phyloP scores from a whole-genome alignment of 768 basidiomycete genomes.

The Collybia sordida region DNA sequence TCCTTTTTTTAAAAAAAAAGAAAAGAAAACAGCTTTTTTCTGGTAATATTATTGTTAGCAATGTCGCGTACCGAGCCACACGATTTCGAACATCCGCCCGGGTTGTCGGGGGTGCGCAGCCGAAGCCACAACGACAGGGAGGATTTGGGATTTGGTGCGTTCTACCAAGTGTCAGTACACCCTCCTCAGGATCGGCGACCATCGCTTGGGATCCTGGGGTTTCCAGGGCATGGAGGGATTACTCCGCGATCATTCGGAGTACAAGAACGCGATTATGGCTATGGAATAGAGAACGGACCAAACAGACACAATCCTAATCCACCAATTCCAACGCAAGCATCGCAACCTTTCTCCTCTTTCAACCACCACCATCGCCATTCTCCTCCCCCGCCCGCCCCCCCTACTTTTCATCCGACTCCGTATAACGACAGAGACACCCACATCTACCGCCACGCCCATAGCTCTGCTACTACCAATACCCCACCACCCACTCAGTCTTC shows the following conservation, averaged over 20 bases:
- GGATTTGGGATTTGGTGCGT: slow-evolving; percentile 15
- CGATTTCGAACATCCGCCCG: slow-evolving; percentile 38
- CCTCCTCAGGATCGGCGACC: slow-evolving; percentile 29
- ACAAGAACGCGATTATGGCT: slow-evolving; percentile 30
- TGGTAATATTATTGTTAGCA: not conserved
- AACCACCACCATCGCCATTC: slow-evolving; percentile 38
- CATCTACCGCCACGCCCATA: slow-evolving; percentile 24
- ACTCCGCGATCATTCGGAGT: slow-evolving; percentile 24
- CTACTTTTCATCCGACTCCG: slow-evolving; percentile 22
- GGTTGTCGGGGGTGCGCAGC: slow-evolving; percentile 24
- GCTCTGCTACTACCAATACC: slow-evolving; percentile 16
- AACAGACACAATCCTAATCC: slow-evolving; percentile 41
- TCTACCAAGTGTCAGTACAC: slow-evolving; percentile 16
- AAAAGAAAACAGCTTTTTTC: slow-evolving; percentile 6
- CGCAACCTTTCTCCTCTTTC: slow-evolving; percentile 41
- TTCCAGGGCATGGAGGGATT: slow-evolving; percentile 16
- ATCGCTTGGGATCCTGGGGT: slow-evolving; percentile 18
- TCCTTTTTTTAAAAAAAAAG: slow-evolving; percentile 16
- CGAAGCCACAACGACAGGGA: slow-evolving; percentile 19
- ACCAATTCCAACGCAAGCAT: slow-evolving; percentile 22
- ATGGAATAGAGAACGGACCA: slow-evolving; percentile 31
- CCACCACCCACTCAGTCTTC: slow-evolving; percentile 22
- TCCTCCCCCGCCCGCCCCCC: slow-evolving; percentile 33
- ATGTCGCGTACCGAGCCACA: slow-evolving; percentile 47
- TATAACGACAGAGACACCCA: slow-evolving; percentile 31